Percentiles rank a stretch among this genome's conserved stretches.
These are phyloP conservation scores for Lachancea sp. DNA, from an alignment of 805 yeast species.

Conservation along the genomic window DNA sequence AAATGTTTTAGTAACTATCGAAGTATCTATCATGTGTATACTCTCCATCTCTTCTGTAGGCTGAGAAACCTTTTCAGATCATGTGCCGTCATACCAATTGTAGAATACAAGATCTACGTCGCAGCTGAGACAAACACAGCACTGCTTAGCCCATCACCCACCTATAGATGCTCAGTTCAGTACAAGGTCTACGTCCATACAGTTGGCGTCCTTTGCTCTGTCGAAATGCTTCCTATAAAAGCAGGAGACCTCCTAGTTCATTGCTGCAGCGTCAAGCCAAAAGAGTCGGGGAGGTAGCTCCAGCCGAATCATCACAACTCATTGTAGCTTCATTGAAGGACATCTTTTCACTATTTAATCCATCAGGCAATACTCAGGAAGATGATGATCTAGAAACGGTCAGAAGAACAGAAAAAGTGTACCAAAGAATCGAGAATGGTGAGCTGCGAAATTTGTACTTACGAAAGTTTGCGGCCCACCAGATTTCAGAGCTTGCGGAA, in stretches of 20 bases:
- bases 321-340: slow-evolving; percentile 22
- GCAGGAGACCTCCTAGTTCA: slow-evolving; percentile 18
- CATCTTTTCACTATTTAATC: slow-evolving; percentile 23
- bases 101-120: too few relatives aligned
- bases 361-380: slow-evolving; percentile 21
- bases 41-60: too few relatives aligned
- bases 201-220: neutral
- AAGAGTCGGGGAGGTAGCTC: slow-evolving; percentile 10
- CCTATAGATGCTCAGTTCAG: too few relatives aligned
- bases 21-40: too few relatives aligned
- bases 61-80: too few relatives aligned
- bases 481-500: neutral
- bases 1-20: too few relatives aligned
- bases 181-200: neutral
- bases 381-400: slow-evolving; percentile 19
- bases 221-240: neutral
- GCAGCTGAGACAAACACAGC: too few relatives aligned
- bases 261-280: slow-evolving; percentile 20
- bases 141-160: too few relatives aligned
- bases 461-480: slow-evolving; percentile 10
- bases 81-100: too few relatives aligned
- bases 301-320: slow-evolving; percentile 8
- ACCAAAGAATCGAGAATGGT: slow-evolving; percentile 13
- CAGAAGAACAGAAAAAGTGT: slow-evolving; percentile 8
- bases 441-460: slow-evolving; percentile 14